Base-by-base conservation (phyloP, 129 eudicot species). In the Glebionis coronaria region DNA sequence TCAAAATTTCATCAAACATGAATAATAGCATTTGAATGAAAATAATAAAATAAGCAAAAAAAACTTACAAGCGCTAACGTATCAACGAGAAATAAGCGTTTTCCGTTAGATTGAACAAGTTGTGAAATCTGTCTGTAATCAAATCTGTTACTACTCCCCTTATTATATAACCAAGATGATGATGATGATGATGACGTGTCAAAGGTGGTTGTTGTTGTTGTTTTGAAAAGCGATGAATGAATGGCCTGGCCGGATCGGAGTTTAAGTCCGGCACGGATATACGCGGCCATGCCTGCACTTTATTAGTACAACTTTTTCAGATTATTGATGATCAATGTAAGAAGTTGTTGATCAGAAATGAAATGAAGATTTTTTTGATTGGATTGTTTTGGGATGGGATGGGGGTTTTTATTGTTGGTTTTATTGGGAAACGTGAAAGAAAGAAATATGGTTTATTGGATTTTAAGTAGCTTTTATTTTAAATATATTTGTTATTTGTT, bases 61-160 rank as follows among this genome's bases (percentile, higher is more conserved):
- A 18, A 35, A 50, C 75, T 78, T 84, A 93, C 98, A 35, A 93
- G 92, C 11, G 98, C 96, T 59, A 88, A 78, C 28, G 98, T 93
- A 68, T 93, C 96, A 45, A 92, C 96, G 72, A 88, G 91, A 70
- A 85, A 85, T 63, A 88, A 44, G 16, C 96, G 95, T 65, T 85
- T 88, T 69, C 84, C 84, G 53, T 76, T 82, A 52, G 96, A 80
- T 40, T 79, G 79, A 35, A 56, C 85, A 60, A 83, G 84, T 74
- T 86, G 88, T 47, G 95, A 83, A 31, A 88, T 71, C 57, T 60
- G 76, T 15, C 90, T 69, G 44, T 21, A 23, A 46, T 75, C 73
- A 44, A 66, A 76, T 52, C 70, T 68, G 65, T 6, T 52, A 5
- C 28, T 53, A 12, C 3, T 46, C 2, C 2, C 1, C 38, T 55